Base-by-base conservation (phyloP, 2,329 filamentous ascomycete genomes). In the Hysterium pulicare region DNA sequence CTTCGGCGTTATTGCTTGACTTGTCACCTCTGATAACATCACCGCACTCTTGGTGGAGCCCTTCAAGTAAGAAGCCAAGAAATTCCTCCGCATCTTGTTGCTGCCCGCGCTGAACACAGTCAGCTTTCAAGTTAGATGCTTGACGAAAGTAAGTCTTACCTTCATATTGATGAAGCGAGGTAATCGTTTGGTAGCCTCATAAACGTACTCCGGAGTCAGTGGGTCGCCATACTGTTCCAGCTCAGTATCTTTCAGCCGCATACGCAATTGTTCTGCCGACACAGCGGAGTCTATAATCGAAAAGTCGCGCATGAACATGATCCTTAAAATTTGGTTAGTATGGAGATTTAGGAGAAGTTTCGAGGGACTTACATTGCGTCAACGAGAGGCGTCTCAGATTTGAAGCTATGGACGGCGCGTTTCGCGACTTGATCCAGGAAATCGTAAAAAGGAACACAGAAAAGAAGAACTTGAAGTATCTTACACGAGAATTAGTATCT, bases 31-130 rank as follows among this genome's bases (percentile, higher is more conserved):
- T 79, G 71, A 94, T 86, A 35, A 91, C 83, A 44, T 83, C 78
- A 13, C 83, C 81, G 62, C 90, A 96, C 66, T 98, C 93, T 51
- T 97, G 90, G 56, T 96, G 90, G 24, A 98, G 79, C 36, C 89
- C 88, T 59, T 95, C 90, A 3, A 98, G 76, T 24, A 98, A 74
- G 64, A 97, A 95, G 0, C 90, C 91, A 19, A 98, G 74, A 54
- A 98, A 98, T 61, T 98, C 93, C 62, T 98, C 90, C 1, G 93
- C 93, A 70, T 98, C 93, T 73, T 98, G 91, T 65, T 98, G 93
- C 57, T 96, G 91, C 13, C 93, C 93, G 47, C 90, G 86, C 84
- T 90, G 50, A 32, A 46, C 38, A 38, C 22, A 39, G 42, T 68
- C 50, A 67, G 55, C 44, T 49, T 59, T 16, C 33, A 9, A 35